Conservation (phyloP, 305 asterid species). For the Solanum hybrid region DNA sequence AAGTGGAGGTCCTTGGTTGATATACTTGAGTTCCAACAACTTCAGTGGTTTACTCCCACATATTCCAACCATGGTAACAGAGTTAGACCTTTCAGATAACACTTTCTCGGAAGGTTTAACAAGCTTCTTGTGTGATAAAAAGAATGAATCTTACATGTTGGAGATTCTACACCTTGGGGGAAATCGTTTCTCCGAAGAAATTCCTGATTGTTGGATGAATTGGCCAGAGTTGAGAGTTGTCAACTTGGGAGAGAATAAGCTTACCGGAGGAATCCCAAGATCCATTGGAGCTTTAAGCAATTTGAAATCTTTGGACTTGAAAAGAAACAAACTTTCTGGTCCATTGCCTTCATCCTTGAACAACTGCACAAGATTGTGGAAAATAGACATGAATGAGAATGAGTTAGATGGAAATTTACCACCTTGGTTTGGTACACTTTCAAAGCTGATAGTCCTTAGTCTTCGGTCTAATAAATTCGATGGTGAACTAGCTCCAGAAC, state of each 20-base stretch:
- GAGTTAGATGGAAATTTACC: conserved; percentile 8
- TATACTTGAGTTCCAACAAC: conserved; percentile 19
- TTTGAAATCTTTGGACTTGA: conserved; percentile 12
- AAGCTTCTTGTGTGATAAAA: conserved; percentile 7
- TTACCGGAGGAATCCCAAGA: conserved; percentile 24
- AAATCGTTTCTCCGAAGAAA: conserved; percentile 7
- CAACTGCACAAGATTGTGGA: conserved; percentile 1
- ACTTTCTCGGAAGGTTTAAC: conserved; percentile 10
- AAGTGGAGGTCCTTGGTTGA: background rate
- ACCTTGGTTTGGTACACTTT: conserved; percentile 11
- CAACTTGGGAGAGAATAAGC: conserved; percentile 18
- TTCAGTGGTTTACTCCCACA: conserved; percentile 26
- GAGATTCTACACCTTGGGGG: conserved; percentile 6
- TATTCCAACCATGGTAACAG: background rate
- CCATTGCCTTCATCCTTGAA: conserved; percentile 16
- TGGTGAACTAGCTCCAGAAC: conserved; percentile 13
- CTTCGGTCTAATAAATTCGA: conserved; percentile 17
- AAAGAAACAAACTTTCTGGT: conserved; percentile 21
- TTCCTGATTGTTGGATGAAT: conserved; percentile 26
- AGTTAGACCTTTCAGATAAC: conserved; percentile 29
- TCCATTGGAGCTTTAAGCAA: conserved; percentile 2
- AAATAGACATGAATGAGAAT: conserved; percentile 15
- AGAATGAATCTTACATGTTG: background rate
- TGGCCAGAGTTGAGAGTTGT: background rate
- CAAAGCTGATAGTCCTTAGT: conserved; percentile 7